Percentiles rank a stretch among this genome's conserved stretches.
Evolutionary conservation across 2,329 filamentous ascomycete genomes (phyloP).

Genomic region (Aulographum hederae): DNA sequence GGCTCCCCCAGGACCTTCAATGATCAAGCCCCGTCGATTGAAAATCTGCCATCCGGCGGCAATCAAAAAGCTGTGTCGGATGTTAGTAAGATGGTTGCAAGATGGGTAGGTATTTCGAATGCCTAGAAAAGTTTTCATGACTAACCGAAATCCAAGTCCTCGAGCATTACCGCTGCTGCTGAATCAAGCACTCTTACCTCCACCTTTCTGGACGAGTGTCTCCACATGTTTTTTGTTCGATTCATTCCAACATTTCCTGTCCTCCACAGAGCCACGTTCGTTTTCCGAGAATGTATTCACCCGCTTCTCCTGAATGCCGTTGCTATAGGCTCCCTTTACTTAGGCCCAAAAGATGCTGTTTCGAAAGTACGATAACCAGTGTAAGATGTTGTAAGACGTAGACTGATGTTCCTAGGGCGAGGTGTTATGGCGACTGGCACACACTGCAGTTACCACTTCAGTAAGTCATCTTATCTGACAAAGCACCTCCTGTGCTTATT

Average conservation of each 20-base stretch:
- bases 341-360: conserved; percentile 24
- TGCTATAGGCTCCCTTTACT: conserved; percentile 26
- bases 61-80: conserved; percentile 15
- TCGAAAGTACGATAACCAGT: too few species aligned
- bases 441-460: conserved; percentile 26
- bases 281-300: conserved; percentile 25
- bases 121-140: too few species aligned
- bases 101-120: too few species aligned
- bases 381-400: too few species aligned
- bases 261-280: conserved; percentile 24
- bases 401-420: too few species aligned
- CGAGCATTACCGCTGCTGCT: conserved; percentile 23
- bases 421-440: conserved; percentile 24
- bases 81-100: too few species aligned
- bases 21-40: background rate
- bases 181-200: conserved; percentile 25
- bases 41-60: background rate
- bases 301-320: conserved; percentile 26
- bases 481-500: too few species aligned
- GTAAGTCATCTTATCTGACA: too few species aligned
- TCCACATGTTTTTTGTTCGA: conserved; percentile 28
- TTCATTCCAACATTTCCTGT: conserved; percentile 28
- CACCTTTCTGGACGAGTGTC: conserved; percentile 25
- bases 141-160: too few species aligned
- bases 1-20: too few species aligned